Base-by-base conservation (phyloP, 768 basidiomycete species). In the Flagelloscypha sp. region DNA sequence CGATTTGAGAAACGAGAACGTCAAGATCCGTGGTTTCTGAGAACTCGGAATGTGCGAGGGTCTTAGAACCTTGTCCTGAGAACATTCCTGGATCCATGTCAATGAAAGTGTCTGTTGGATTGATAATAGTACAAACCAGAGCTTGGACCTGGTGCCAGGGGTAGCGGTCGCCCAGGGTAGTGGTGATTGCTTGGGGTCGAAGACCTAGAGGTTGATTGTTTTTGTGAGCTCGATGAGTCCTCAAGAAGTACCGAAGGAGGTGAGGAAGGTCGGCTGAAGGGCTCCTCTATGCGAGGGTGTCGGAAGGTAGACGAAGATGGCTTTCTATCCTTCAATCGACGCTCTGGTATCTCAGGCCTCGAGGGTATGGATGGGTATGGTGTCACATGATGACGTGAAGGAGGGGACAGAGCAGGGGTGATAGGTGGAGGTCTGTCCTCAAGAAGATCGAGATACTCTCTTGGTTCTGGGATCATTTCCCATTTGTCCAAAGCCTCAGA, bases 1-100 rank as follows among this genome's bases (percentile, higher is more conserved):
- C 67, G n/a, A 83, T 50, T 15, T 66, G 64, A 17, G 79, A 68
- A 11, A 77, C 65, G 16, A 84, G 58, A 8, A 79, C 54, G 48
- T 79, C 79, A 33, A 87, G 61, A 48, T 84, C 81, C 12, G 80
- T 77, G 39, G 69, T 54, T 23, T 72, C 59, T 13, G 58, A 49
- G 28, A 34, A n/a, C 45, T 42, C 10, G 34, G 38, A 34, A 38
- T 24, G 9, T 37, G 36, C 21, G 41, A 11, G 32, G 32, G n/a
- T n/a, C n/a, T 48, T 27, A 40, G 37, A 36, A 34, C 39, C 15
- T 30, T 39, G 13, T 22, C 13, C 21, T 33, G 39, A 32, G 43
- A 38, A 33, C 35, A 46, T 27, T 51, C n/a, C 50, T 38, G 55
- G 45, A 48, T 50, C n/a, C n/a, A n/a, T n/a, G n/a, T n/a, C n/a